Evolutionary conservation across 306 rosid genomes (phyloP), one percentile per base, ranked within the genome.

Genomic region (Cicer pinnatifidum): DNA sequence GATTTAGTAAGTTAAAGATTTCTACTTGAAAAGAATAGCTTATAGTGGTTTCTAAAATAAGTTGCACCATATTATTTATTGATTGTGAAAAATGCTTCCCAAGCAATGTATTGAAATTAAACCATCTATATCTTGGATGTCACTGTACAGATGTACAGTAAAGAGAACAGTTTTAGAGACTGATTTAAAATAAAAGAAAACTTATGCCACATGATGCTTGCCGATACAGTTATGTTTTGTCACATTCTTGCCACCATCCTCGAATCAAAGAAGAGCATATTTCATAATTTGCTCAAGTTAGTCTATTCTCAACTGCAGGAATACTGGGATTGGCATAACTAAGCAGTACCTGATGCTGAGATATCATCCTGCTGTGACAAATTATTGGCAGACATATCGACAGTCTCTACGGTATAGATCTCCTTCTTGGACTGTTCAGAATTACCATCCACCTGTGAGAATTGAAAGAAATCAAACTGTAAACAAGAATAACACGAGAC

Each of bases 271-370:
- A 40, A 46, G 40, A 60, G 20, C 12, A 38, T 57, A 64, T 62
- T 62, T 52, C 73, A 48, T 57, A 72, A 60, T 23, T 69, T 47
- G 11, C 11, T 8, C 50, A 16, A 59, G 70, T 67, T n/a, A 71
- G 46, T 62, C 66, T 60, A 69, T 61, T 76, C 53, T 73, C 52
- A 54, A 77, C 57, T 66, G 28, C 50, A 38, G n/a, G n/a, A 19
- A 70, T 17, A 57, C 20, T 53, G 33, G 63, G 41, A 33, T 53
- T 75, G 58, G 15, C 75, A 78, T 58, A 77, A 77, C 85, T 78
- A 69, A 88, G 88, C 78, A n/a, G 83, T 76, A 83, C 75, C 89
- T 81, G 93, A 40, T 43, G 85, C 83, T 59, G 88, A 73, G 79
- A 52, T 51, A 13, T 81, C 81, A 72, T 81, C 81, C 71, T 78